phyloP scores from a whole-genome alignment of 1,284 basidiomycete species.

The Filobasidium uniguttulatum region DNA sequence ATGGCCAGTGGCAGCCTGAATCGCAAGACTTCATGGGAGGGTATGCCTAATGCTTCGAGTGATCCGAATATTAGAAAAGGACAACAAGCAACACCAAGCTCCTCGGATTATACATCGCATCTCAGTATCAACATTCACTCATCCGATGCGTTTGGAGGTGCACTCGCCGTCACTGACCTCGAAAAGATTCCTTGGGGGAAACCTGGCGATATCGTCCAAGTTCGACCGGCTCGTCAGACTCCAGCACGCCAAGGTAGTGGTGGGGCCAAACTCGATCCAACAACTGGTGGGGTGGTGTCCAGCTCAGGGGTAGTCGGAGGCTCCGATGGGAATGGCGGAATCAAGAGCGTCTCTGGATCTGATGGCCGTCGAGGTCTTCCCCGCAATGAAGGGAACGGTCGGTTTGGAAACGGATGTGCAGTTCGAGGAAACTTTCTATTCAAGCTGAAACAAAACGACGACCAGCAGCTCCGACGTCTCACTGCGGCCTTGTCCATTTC shows the following conservation, averaged over 20 bases:
- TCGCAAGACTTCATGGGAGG: no score
- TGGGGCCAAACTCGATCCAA: neutral
- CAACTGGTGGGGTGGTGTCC: no score
- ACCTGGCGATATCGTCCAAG: slow-evolving; percentile 17
- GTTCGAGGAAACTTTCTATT: slow-evolving; percentile 14
- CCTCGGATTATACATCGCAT: neutral
- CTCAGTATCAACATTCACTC: slow-evolving; percentile 15
- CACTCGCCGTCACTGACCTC: slow-evolving; percentile 10
- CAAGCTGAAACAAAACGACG: slow-evolving; percentile 10
- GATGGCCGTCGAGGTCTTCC: no score
- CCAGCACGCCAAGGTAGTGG: neutral
- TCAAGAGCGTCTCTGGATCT: no score
- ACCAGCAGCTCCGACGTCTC: slow-evolving; percentile 5
- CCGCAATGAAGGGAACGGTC: slow-evolving; percentile 1
- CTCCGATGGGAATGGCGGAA: no score
- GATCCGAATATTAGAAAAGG: no score
- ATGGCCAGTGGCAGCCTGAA: no score
- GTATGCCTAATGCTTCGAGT: no score
- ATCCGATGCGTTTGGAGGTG: slow-evolving; percentile 12
- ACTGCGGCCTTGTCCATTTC: slow-evolving; percentile 17
- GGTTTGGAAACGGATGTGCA: neutral
- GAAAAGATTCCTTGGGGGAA: slow-evolving; percentile 15
- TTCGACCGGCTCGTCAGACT: slow-evolving; percentile 5
- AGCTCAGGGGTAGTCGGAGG: no score
- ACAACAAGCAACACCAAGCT: neutral